These are phyloP conservation scores for Monilinia vaccinii-corymbosi DNA, from an alignment of 2,329 filamentous ascomycete genomes.

Conservation along the genomic window DNA sequence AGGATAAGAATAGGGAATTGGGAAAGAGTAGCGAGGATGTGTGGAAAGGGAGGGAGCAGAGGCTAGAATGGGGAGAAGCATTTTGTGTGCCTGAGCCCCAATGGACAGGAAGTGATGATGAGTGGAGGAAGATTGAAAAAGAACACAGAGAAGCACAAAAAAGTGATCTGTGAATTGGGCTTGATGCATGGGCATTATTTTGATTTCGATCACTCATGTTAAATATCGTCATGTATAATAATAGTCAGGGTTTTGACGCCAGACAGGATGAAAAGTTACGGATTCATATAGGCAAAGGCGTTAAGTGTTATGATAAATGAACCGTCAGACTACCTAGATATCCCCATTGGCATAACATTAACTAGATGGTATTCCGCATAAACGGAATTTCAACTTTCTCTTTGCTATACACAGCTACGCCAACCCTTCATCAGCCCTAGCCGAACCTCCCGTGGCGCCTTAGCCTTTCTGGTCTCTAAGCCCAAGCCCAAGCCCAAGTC, in stretches of 20 bases:
- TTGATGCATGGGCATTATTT: background rate
- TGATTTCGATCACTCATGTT: background rate
- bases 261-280: background rate
- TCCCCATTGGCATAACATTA: background rate
- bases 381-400: background rate
- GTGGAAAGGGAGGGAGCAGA: conserved; percentile 66
- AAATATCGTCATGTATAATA: background rate
- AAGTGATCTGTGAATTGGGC: background rate
- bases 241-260: background rate
- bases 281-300: background rate
- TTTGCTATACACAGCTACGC: background rate
- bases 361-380: background rate
- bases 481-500: background rate
- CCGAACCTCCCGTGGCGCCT: background rate
- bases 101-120: conserved; percentile 6
- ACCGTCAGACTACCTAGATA: background rate
- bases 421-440: background rate
- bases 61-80: conserved; percentile 38
- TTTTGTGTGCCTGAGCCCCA: conserved; percentile 14
- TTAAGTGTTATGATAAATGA: background rate
- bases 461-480: background rate
- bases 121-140: conserved; percentile 25
- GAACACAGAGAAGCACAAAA: background rate
- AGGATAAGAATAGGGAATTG: conserved; percentile 45
- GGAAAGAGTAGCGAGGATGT: conserved; percentile 80